These are phyloP conservation scores for Euphorbia peplus DNA, from an alignment of 345 rosid genomes.

Conservation along the genomic window DNA sequence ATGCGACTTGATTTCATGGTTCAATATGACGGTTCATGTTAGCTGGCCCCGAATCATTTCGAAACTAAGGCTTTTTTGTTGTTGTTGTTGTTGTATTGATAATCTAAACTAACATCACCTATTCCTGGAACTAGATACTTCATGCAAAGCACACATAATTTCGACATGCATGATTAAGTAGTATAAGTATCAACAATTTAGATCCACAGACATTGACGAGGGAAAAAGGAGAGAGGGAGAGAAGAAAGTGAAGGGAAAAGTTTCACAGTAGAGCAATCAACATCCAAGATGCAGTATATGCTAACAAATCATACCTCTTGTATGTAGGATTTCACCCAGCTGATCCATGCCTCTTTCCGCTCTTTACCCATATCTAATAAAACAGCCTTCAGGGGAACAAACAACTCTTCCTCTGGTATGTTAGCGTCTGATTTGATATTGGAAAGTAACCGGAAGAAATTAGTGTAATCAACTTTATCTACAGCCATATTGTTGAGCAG, in stretches of 20 bases:
- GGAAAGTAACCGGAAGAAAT: constrained; percentile 79
- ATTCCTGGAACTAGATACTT: neutral
- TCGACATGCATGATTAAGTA: neutral
- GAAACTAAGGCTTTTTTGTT: too few relatives aligned
- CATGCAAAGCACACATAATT: neutral
- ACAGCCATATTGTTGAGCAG: constrained; percentile 93
- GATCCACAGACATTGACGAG: neutral
- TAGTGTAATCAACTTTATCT: constrained; percentile 97
- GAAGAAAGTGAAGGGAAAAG: neutral
- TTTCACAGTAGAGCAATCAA: neutral
- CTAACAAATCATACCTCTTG: constrained; percentile 59
- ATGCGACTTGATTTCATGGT: too few relatives aligned
- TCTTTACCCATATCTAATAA: constrained; percentile 92
- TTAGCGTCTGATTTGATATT: constrained; percentile 66
- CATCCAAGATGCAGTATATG: neutral
- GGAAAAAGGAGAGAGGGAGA: neutral
- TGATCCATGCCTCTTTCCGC: constrained; percentile 90
- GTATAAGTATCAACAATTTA: neutral
- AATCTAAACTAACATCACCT: neutral
- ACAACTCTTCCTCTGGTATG: constrained; percentile 57
- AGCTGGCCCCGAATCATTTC: too few relatives aligned
- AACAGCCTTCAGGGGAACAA: constrained; percentile 78
- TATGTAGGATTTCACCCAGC: constrained; percentile 77
- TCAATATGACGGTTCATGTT: too few relatives aligned
- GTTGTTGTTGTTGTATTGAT: too few relatives aligned